Evolutionary conservation across 1,284 basidiomycete genomes (phyloP).

Genomic region (Gymnopus androsaceus): DNA sequence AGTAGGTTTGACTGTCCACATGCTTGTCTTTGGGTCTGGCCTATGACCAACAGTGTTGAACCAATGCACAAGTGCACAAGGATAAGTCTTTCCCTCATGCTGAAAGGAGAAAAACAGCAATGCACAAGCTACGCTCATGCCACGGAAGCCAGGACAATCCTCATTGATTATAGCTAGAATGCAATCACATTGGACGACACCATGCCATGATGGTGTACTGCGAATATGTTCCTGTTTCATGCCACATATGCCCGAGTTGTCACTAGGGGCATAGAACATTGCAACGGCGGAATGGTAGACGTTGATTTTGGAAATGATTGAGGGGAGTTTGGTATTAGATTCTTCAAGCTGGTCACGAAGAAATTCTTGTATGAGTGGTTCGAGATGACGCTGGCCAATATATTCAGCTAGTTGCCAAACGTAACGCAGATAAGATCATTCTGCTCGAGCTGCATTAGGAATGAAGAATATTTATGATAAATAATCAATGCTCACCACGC

Average conservation of each 20-base stretch:
- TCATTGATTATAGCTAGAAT: slow-evolving; percentile 22
- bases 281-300: slow-evolving; percentile 28
- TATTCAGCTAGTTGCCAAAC: background rate
- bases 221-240: slow-evolving; percentile 33
- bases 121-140: slow-evolving; percentile 16
- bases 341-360: slow-evolving; percentile 19
- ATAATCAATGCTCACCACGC: background rate
- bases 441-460: background rate
- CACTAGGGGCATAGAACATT: slow-evolving; percentile 32
- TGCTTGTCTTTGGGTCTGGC: slow-evolving; percentile 16
- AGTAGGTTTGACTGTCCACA: slow-evolving; percentile 20
- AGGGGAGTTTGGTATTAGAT: slow-evolving; percentile 10
- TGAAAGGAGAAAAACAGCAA: slow-evolving; percentile 20
- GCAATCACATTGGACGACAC: slow-evolving; percentile 23
- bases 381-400: slow-evolving; percentile 16
- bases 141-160: slow-evolving; percentile 8
- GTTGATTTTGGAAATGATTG: slow-evolving; percentile 16
- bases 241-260: slow-evolving; percentile 28
- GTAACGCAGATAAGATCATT: background rate
- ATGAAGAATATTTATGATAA: background rate
- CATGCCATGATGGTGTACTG: slow-evolving; percentile 25
- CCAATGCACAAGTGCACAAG: slow-evolving; percentile 24
- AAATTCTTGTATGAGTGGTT: slow-evolving; percentile 12
- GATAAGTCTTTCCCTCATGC: slow-evolving; percentile 3
- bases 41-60: slow-evolving; percentile 2